These are phyloP conservation scores for Kodamaea leandrae DNA, from an alignment of 805 yeast species.

Conservation along the genomic window DNA sequence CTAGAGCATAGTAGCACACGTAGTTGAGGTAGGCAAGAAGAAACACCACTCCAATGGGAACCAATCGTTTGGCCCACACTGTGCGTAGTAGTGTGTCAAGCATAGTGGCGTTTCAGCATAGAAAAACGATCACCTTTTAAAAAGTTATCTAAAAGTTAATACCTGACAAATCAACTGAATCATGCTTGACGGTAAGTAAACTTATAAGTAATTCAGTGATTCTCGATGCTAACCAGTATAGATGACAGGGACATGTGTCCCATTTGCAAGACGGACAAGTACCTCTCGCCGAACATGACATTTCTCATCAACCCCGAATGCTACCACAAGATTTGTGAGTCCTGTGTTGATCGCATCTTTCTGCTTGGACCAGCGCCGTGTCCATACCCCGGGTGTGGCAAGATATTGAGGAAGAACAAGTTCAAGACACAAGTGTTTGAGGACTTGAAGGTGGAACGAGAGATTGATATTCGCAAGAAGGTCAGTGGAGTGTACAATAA, in stretches of 20 bases:
- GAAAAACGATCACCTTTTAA: too few species aligned
- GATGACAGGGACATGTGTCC: slow-evolving; percentile 88
- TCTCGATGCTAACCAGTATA: slow-evolving; percentile 4
- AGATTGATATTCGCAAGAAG: slow-evolving; percentile 83
- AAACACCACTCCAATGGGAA: slow-evolving; percentile 29
- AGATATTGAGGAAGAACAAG: slow-evolving; percentile 78
- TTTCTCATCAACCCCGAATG: slow-evolving; percentile 96
- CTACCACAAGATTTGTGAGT: slow-evolving; percentile 94
- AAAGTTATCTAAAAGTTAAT: too few species aligned
- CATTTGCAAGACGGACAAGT: slow-evolving; percentile 92
- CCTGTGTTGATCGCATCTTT: slow-evolving; percentile 94
- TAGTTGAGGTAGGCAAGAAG: slow-evolving; percentile 42
- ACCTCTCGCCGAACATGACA: slow-evolving; percentile 87
- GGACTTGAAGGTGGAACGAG: slow-evolving; percentile 85
- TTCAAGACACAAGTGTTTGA: slow-evolving; percentile 93
- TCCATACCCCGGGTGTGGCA: slow-evolving; percentile 89
- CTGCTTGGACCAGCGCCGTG: slow-evolving; percentile 95
- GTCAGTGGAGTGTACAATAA: slow-evolving; percentile 78
- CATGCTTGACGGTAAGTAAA: slow-evolving; percentile 1
- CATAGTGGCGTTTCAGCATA: neutral
- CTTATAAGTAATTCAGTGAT: neutral
- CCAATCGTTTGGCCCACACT: slow-evolving; percentile 17
- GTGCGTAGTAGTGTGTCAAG: slow-evolving; percentile 1
- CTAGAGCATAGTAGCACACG: slow-evolving; percentile 44
- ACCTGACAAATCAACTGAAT: too few species aligned